Base-by-base conservation (phyloP, 257 asterid genomes). In the Cruciata laevipes region DNA sequence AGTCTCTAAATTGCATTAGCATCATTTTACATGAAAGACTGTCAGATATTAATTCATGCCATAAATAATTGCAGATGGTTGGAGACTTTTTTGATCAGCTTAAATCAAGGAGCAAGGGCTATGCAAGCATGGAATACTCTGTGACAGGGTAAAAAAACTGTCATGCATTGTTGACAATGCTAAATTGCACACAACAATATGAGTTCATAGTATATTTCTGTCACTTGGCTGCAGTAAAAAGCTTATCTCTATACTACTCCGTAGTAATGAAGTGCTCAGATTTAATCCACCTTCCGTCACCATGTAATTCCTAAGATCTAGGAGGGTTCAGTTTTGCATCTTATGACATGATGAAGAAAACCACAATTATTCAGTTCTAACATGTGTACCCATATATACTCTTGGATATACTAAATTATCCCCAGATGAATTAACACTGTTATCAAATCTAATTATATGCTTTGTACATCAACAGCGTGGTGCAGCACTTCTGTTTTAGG, bases 41-140 rank as follows among this genome's bases (percentile, higher is more conserved):
- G 11, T 49, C 31, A 27, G 21, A 13, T 47, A 49, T 66, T 18
- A 30, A 30, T 27, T 17, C 33, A 49, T 31, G 27, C n/a, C 25
- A 27, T 14, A 14, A 24, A 51, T 57, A 76, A 75, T 69, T 83
- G 78, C 83, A 93, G 99, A 93, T 93, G 99, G 97, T 93, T 61
- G 99, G 99, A 35, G 99, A 93, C 83, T 93, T 93, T 89, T 93
- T 90, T 77, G 99, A 93, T 87, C 99, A 93, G 85, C 92, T 93
- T 27, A 93, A 93, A 78, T 93, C 99, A 40, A 85, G 91, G 86
- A 93, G 97, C 80, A 93, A 88, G 82, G 99, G 99, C 75, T 93
- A 93, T 79, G 99, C 99, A 63, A 93, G 99, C 96, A 90, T 93
- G 99, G 99, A 93, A 78, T 93, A 93, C 80, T 83, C 94, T 74